phyloP scores from a whole-genome alignment of 1,284 basidiomycete species.

The Golubevia pallescens region DNA sequence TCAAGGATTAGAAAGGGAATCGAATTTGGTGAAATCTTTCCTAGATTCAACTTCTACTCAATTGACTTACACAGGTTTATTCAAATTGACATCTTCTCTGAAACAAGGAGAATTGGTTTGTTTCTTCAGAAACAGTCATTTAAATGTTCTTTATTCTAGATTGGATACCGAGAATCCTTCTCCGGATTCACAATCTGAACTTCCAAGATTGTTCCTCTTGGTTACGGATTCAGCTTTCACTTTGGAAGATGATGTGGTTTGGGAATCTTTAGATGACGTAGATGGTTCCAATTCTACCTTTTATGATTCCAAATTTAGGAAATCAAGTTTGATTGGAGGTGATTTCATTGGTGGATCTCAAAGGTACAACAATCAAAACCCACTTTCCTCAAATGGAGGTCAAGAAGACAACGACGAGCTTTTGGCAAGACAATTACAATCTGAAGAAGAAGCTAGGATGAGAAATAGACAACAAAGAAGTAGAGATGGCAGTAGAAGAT shows the following conservation, averaged over 20 bases:
- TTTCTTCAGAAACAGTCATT: conserved; percentile 86
- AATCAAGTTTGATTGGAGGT: too few species aligned
- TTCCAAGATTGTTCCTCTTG: conserved; percentile 72
- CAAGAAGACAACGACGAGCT: too few species aligned
- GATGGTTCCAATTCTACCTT: conserved; percentile 78
- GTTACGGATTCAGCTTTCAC: conserved; percentile 82
- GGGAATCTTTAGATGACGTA: conserved; percentile 86
- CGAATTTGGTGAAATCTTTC: conserved; percentile 62
- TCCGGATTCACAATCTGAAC: conserved; percentile 68
- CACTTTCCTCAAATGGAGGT: too few species aligned
- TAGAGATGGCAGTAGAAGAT: too few species aligned
- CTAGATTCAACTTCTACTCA: conserved; percentile 78
- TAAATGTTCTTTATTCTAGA: conserved; percentile 76
- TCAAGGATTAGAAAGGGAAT: too few species aligned
- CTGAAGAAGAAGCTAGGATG: too few species aligned
- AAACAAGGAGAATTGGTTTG: conserved; percentile 70
- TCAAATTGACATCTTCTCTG: conserved; percentile 67
- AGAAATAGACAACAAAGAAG: too few species aligned
- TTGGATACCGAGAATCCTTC: conserved; percentile 16
- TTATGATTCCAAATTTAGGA: conserved; percentile 77
- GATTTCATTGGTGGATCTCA: too few species aligned
- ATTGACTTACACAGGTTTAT: conserved; percentile 79
- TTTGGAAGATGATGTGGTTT: conserved; percentile 77
- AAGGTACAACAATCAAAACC: too few species aligned
- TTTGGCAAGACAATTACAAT: too few species aligned